Evolutionary conservation across 1,139 yeast genomes (phyloP).

Genomic region (Diutina catenulata): DNA sequence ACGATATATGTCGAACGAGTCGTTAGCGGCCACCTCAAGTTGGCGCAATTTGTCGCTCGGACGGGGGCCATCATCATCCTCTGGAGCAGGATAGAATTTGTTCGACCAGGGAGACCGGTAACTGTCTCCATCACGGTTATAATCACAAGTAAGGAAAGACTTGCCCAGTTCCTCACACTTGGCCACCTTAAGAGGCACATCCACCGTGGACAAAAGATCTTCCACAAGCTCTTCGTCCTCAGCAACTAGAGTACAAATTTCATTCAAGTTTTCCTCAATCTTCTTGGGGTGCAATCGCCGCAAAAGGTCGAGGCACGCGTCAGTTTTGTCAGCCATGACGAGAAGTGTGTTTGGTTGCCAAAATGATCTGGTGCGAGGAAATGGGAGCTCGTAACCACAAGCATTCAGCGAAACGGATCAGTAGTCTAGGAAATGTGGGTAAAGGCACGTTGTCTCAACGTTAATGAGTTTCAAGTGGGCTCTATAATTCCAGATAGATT

Average conservation of each 20-base stretch:
- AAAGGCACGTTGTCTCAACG: too few species aligned
- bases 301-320: constrained; percentile 78
- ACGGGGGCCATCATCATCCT: constrained; percentile 49
- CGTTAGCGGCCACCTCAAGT: constrained; percentile 74
- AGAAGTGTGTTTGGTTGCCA: neutral
- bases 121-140: constrained; percentile 89
- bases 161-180: constrained; percentile 52
- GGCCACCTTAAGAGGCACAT: constrained; percentile 60
- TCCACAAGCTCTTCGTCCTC: constrained; percentile 52
- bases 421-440: too few species aligned
- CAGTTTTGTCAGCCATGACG: constrained; percentile 15
- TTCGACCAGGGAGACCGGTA: constrained; percentile 90
- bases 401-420: too few species aligned
- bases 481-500: too few species aligned
- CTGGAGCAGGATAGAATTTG: constrained; percentile 52
- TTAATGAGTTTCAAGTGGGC: too few species aligned
- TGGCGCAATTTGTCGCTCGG: constrained; percentile 61
- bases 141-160: constrained; percentile 77
- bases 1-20: constrained; percentile 84
- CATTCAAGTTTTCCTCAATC: constrained; percentile 48
- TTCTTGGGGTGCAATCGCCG: constrained; percentile 77
- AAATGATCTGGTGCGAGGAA: too few species aligned
- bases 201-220: constrained; percentile 78
- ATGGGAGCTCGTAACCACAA: too few species aligned
- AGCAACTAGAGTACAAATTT: constrained; percentile 68